Conservation (phyloP, 495 filamentous ascomycete species). For the Tuber indicum region DNA sequence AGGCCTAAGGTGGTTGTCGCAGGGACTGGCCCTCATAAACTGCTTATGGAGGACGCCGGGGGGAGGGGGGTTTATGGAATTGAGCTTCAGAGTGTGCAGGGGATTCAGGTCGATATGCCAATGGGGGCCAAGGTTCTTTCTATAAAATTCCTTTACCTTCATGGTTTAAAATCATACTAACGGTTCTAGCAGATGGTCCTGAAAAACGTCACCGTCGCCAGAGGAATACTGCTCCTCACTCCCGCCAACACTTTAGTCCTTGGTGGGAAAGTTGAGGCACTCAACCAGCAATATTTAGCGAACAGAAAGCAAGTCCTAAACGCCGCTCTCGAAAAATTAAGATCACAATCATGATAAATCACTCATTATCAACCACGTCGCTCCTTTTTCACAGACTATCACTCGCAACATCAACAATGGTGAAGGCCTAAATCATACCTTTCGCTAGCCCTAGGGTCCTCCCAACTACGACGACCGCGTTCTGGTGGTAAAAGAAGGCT, state of each 20-base stretch:
- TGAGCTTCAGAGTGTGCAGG: slow-evolving; percentile 62
- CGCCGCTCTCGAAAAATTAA: slow-evolving; percentile 51
- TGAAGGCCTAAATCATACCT: background rate
- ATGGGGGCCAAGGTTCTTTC: slow-evolving; percentile 64
- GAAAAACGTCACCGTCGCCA: slow-evolving; percentile 57
- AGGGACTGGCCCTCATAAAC: slow-evolving; percentile 61
- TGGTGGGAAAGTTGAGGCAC: slow-evolving; percentile 77
- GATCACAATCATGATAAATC: slow-evolving; percentile 7
- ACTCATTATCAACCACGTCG: background rate
- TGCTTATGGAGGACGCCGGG: slow-evolving; percentile 72
- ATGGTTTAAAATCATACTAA: background rate
- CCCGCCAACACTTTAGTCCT: slow-evolving; percentile 57
- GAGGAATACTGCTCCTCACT: slow-evolving; percentile 72
- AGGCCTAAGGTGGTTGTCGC: background rate
- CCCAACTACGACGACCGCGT: background rate
- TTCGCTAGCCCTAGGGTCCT: background rate
- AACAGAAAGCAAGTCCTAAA: slow-evolving; percentile 63
- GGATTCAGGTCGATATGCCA: slow-evolving; percentile 57
- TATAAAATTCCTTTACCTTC: background rate
- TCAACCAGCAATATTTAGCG: slow-evolving; percentile 71
- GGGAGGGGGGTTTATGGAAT: slow-evolving; percentile 65
- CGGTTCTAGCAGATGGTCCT: slow-evolving; percentile 47
- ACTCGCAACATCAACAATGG: background rate
- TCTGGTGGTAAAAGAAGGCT: background rate
- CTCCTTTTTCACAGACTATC: background rate